Base-by-base conservation (phyloP, 2,329 filamentous ascomycete species). In the Hyphodiscus sp. region DNA sequence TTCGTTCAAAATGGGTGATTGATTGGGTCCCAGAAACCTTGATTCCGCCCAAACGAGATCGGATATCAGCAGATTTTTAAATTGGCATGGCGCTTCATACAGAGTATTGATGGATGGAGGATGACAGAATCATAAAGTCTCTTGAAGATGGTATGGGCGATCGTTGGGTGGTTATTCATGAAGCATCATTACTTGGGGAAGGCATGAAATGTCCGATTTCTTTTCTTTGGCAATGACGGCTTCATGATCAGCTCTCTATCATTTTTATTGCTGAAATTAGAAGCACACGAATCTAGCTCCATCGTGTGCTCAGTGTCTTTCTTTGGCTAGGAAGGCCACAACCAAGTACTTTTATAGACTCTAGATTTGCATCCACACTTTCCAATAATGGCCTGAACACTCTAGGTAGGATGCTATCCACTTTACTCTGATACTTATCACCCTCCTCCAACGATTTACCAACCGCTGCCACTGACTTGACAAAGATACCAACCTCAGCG, bases 381-480 rank as follows among this genome's bases (percentile, higher is more conserved):
- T 44, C 46, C n/a, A 47, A 50, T 9, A 50, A 57, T 18, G 33
- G 30, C 20, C 20, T 54, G 23, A 68, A 51, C 2, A 63, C 47
- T 20, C 64, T 63, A 1, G 67, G 50, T 20, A 81, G 58, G 47
- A 74, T 20, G 13, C 54, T 23, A 56, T 77, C 67, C 1, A 75
- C 74, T 26, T 63, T 63, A 8, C 30, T 59, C 58, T 76, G 71
- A 51, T 76, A 73, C 13, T 58, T 65, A 56, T 72, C 70, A 3
- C 74, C 76, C 49, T 76, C 77, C 49, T 76, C 75, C 5, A 68
- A 61, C 43, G 41, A 72, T 41, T 70, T 1, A 79, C 73, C 43
- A 81, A 75, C 38, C 71, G 63, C 49, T 67, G 65, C 76, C 78
- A 81, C 63, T 70, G 68, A 9, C 67, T 49, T 0, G 68, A 53